Conservation (phyloP, 768 basidiomycete species). For the Glaciozyma martinii region DNA sequence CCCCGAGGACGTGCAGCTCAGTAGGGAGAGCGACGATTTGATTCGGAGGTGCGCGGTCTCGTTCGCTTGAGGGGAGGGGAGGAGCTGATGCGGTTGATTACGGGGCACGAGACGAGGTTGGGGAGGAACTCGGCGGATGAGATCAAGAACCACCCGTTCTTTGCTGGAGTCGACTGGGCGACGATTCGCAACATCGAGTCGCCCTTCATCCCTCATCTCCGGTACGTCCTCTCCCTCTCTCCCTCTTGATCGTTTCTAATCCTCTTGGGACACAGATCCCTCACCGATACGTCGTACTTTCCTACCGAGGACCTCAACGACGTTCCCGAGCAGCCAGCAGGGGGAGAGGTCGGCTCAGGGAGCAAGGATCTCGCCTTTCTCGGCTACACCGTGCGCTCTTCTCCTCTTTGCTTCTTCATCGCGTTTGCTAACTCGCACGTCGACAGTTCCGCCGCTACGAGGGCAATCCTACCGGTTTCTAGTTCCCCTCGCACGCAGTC, state of each 20-base stretch:
- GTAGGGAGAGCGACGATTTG: conserved; percentile 80
- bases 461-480: conserved; percentile 16
- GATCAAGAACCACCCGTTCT: conserved; percentile 85
- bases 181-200: conserved; percentile 79
- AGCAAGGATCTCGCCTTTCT: conserved; percentile 42
- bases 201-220: conserved; percentile 88
- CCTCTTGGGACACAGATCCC: conserved; percentile 6
- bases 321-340: conserved; percentile 40
- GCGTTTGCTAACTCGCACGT: not conserved
- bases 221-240: conserved; percentile 10
- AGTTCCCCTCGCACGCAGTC: not conserved
- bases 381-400: conserved; percentile 38
- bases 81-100: conserved; percentile 48
- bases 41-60: conserved; percentile 57
- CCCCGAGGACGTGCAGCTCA: conserved; percentile 89
- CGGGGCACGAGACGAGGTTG: conserved; percentile 67
- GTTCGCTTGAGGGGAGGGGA: not conserved
- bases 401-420: not conserved
- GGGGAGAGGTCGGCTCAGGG: conserved; percentile 13
- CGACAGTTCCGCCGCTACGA: conserved; percentile 33
- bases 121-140: conserved; percentile 54
- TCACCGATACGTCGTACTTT: conserved; percentile 45
- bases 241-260: not conserved
- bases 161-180: conserved; percentile 88
- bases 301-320: conserved; percentile 46